Percentiles rank a stretch among this genome's conserved stretches.
Evolutionary conservation across 805 yeast genomes (phyloP).

Genomic region (Yamadazyma nakazawae): DNA sequence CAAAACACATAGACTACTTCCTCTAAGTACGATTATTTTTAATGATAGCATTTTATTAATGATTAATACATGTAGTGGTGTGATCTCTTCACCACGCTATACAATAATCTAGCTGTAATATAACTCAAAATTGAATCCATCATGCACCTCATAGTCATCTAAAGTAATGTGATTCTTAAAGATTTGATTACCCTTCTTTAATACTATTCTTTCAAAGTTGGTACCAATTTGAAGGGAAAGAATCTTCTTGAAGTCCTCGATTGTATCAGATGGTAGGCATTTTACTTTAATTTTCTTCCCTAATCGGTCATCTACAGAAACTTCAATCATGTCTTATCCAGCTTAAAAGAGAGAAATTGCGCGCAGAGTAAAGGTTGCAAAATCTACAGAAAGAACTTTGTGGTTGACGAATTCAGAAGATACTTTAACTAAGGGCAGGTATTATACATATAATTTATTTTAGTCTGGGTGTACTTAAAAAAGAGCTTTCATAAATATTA

Average conservation of each 20-base stretch:
- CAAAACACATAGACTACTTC: constrained; percentile 51
- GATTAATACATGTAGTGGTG: not conserved
- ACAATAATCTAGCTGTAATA: constrained; percentile 51
- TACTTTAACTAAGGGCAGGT: too few species aligned
- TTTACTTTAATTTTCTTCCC: constrained; percentile 88
- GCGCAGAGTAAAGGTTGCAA: too few species aligned
- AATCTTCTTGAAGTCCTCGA: constrained; percentile 87
- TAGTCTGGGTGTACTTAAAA: too few species aligned
- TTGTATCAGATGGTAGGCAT: constrained; percentile 78
- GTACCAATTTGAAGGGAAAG: constrained; percentile 82
- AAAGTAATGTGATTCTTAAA: constrained; percentile 86
- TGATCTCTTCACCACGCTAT: not conserved
- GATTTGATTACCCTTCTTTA: constrained; percentile 82
- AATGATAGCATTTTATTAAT: constrained; percentile 3
- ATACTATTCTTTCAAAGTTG: constrained; percentile 56
- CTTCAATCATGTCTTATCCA: constrained; percentile 35
- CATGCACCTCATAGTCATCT: constrained; percentile 93
- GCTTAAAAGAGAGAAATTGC: not conserved
- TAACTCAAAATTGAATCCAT: constrained; percentile 82
- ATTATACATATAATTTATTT: too few species aligned
- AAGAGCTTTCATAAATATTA: constrained; percentile 9
- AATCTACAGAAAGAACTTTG: too few species aligned
- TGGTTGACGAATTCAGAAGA: too few species aligned
- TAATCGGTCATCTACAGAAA: constrained; percentile 51
- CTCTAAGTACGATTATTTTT: constrained; percentile 20